phyloP scores from a whole-genome alignment of 257 asterid genomes.

The Verbascum thapsus region DNA sequence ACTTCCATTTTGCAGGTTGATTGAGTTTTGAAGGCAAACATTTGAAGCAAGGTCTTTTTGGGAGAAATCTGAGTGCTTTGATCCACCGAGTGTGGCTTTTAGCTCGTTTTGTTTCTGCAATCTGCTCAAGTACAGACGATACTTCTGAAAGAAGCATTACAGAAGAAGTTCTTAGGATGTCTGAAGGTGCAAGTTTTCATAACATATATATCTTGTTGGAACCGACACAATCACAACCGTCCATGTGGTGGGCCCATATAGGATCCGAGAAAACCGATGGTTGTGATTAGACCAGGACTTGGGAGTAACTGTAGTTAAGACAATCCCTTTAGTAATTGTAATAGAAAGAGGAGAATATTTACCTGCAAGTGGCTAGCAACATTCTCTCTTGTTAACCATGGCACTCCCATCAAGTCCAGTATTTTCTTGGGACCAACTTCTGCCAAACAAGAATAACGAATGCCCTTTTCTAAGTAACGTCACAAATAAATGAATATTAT shows the following conservation, averaged over 20 bases:
- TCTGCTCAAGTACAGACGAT: conserved; percentile 80
- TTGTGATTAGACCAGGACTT: background rate
- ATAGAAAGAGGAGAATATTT: conserved; percentile 17
- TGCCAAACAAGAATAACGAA: conserved; percentile 30
- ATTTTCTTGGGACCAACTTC: conserved; percentile 95
- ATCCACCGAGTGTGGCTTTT: conserved; percentile 45
- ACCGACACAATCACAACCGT: background rate
- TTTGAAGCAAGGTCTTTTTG: conserved; percentile 41
- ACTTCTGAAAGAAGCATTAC: conserved; percentile 60
- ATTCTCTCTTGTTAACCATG: conserved; percentile 87
- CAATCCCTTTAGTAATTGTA: background rate
- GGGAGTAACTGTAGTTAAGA: background rate
- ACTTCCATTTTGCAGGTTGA: conserved; percentile 28
- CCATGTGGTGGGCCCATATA: background rate
- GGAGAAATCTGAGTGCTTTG: conserved; percentile 43
- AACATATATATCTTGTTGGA: background rate
- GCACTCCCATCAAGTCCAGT: conserved; percentile 84
- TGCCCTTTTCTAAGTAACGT: background rate
- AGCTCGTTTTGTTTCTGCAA: conserved; percentile 70
- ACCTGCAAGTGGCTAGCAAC: conserved; percentile 98
- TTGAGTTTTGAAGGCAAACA: conserved; percentile 38
- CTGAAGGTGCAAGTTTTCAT: background rate
- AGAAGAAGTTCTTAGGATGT: conserved; percentile 26
- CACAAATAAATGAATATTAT: background rate
- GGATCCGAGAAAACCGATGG: background rate